A percentile compares a stretch with the other conserved stretches of the same genome.
Conservation (phyloP, 768 basidiomycete genomes). For the Mycena floridula region DNA sequence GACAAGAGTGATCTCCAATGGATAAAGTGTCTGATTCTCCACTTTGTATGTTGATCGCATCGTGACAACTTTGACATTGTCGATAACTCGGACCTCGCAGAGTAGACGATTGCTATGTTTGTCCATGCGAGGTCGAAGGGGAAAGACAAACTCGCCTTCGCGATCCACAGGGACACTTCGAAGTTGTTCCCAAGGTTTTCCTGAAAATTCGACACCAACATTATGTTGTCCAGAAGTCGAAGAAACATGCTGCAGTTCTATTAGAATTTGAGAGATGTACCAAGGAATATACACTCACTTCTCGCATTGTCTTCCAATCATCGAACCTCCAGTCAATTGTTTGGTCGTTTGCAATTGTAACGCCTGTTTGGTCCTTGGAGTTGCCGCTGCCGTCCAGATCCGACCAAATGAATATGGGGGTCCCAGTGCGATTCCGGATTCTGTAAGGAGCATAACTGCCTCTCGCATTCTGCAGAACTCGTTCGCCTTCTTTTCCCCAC, state of each 20-base stretch:
- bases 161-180: slow-evolving; percentile 86
- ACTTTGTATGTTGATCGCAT: slow-evolving; percentile 90
- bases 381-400: slow-evolving; percentile 55
- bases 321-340: slow-evolving; percentile 94
- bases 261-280: slow-evolving; percentile 1
- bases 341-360: slow-evolving; percentile 67
- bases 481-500: slow-evolving; percentile 69
- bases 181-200: slow-evolving; percentile 85
- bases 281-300: slow-evolving; percentile 42
- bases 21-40: slow-evolving; percentile 87
- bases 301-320: slow-evolving; percentile 90
- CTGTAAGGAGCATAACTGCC: slow-evolving; percentile 93
- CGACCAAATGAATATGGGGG: slow-evolving; percentile 80
- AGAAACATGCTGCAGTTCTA: slow-evolving; percentile 46
- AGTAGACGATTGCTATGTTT: slow-evolving; percentile 76
- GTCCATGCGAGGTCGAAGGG: slow-evolving; percentile 72
- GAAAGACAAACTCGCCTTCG: slow-evolving; percentile 88
- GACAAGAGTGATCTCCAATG: slow-evolving; percentile 85
- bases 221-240: slow-evolving; percentile 69
- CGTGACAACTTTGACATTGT: slow-evolving; percentile 92
- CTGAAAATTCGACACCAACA: slow-evolving; percentile 79
- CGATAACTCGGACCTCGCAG: slow-evolving; percentile 84
- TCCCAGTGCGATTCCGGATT: slow-evolving; percentile 86
- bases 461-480: slow-evolving; percentile 67
- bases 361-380: slow-evolving; percentile 40